Conservation (phyloP, 2,329 filamentous ascomycete species). For the Neopestalotiopsis sp. region DNA sequence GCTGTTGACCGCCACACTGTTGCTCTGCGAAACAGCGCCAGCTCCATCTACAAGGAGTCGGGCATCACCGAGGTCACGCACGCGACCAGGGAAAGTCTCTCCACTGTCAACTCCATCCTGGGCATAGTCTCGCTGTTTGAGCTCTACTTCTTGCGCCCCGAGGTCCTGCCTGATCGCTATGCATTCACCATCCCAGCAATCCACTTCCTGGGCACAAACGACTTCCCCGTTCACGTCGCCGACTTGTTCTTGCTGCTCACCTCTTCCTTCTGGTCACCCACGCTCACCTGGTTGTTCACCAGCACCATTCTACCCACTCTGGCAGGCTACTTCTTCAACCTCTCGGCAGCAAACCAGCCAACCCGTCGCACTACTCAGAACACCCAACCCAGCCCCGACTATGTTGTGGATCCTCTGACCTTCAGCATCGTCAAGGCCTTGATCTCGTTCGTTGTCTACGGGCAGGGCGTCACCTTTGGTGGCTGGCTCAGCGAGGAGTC, state of each 20-base stretch:
- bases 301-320: slow-evolving; percentile 73
- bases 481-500: slow-evolving; percentile 66
- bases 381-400: slow-evolving; percentile 50
- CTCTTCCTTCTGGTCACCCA: slow-evolving; percentile 82
- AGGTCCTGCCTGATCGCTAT: slow-evolving; percentile 74
- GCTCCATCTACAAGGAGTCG: slow-evolving; percentile 67
- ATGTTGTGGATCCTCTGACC: slow-evolving; percentile 80
- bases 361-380: slow-evolving; percentile 49
- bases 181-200: slow-evolving; percentile 75
- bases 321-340: slow-evolving; percentile 88
- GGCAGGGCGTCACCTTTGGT: slow-evolving; percentile 66
- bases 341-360: slow-evolving; percentile 60
- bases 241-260: slow-evolving; percentile 83
- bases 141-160: slow-evolving; percentile 69
- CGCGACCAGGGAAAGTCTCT: slow-evolving; percentile 71
- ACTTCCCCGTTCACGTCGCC: slow-evolving; percentile 71
- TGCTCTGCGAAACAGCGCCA: slow-evolving; percentile 69
- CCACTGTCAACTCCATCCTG: slow-evolving; percentile 75
- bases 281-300: slow-evolving; percentile 77
- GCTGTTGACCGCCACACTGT: slow-evolving; percentile 75
- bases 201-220: slow-evolving; percentile 57
- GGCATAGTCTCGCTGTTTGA: slow-evolving; percentile 73
- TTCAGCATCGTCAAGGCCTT: slow-evolving; percentile 91
- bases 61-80: slow-evolving; percentile 71
- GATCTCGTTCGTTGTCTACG: slow-evolving; percentile 81